These are phyloP conservation scores for Leccinum holopus DNA, from an alignment of 1,284 basidiomycete species.

Conservation along the genomic window DNA sequence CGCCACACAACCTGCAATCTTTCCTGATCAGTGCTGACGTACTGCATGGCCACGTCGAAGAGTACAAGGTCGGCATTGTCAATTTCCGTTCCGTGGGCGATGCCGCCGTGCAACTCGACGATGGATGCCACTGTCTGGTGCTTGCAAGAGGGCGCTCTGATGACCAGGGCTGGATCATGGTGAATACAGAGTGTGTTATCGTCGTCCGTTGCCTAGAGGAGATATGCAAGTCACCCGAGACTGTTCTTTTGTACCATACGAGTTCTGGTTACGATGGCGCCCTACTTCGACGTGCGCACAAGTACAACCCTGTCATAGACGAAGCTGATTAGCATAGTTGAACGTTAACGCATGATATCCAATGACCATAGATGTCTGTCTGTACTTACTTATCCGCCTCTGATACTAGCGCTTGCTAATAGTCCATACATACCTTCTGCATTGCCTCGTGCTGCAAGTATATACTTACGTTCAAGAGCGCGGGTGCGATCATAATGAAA, in stretches of 20 bases:
- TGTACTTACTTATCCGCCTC: neutral
- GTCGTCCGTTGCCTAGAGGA: constrained; percentile 16
- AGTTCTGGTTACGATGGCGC: neutral
- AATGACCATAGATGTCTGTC: neutral
- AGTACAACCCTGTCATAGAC: constrained; percentile 2
- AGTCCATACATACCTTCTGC: neutral
- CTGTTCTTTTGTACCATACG: constrained; percentile 15
- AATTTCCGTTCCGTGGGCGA: constrained; percentile 9
- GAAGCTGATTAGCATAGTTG: neutral
- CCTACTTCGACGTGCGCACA: constrained; percentile 1
- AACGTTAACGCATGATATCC: neutral
- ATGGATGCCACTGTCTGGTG: constrained; percentile 18
- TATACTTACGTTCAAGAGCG: too few relatives aligned
- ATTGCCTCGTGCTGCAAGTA: too few relatives aligned
- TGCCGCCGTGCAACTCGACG: neutral
- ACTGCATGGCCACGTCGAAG: constrained; percentile 1
- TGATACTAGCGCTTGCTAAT: neutral
- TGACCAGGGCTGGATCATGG: constrained; percentile 18
- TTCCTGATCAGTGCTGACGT: constrained; percentile 15
- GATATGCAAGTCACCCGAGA: constrained; percentile 6
- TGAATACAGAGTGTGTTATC: constrained; percentile 23
- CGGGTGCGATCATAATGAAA: neutral
- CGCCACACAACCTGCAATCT: constrained; percentile 12
- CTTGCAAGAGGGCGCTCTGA: constrained; percentile 9
- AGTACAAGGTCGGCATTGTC: constrained; percentile 16